Evolutionary conservation across 495 filamentous ascomycete species (phyloP).

Genomic region (Aspergillus mulundensis): DNA sequence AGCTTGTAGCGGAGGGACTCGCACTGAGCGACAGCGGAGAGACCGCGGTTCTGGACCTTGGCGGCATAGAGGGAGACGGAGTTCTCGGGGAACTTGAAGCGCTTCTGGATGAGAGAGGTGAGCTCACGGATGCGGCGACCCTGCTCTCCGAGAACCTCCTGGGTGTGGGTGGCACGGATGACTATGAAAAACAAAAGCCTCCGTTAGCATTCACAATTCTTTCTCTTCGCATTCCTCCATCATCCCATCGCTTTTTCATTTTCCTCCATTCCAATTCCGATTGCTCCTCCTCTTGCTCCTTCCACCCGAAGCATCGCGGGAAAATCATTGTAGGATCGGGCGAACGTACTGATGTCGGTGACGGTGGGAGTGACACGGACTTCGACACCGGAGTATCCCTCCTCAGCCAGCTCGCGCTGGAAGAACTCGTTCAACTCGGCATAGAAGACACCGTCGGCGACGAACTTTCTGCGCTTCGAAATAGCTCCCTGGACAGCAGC

Average conservation of each 20-base stretch:
- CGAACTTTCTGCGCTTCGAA: slow-evolving; percentile 99
- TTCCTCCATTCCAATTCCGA: background rate
- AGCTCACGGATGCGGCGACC: slow-evolving; percentile 99
- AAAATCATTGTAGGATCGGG: slow-evolving; percentile 15
- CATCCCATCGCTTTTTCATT: background rate
- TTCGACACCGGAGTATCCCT: slow-evolving; percentile 99
- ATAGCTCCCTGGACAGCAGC: slow-evolving; percentile 66
- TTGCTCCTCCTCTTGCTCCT: slow-evolving; percentile 1
- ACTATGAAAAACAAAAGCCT: slow-evolving; percentile 46
- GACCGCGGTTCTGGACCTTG: slow-evolving; percentile 99
- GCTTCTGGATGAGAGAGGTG: slow-evolving; percentile 99
- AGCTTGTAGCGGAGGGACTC: slow-evolving; percentile 99
- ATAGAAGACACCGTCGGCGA: slow-evolving; percentile 99
- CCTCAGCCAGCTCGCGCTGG: slow-evolving; percentile 99
- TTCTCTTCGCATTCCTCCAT: background rate
- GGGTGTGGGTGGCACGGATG: slow-evolving; percentile 99
- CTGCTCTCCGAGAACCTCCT: slow-evolving; percentile 99
- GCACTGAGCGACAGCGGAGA: slow-evolving; percentile 99
- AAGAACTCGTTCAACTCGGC: slow-evolving; percentile 99
- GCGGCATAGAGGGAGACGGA: slow-evolving; percentile 98
- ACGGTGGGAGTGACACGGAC: slow-evolving; percentile 99
- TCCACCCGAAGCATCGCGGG: background rate
- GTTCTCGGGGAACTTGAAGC: slow-evolving; percentile 99
- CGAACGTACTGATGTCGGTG: slow-evolving; percentile 87
- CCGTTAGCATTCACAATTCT: slow-evolving; percentile 33